Evolutionary conservation across 2,329 filamentous ascomycete genomes (phyloP).

Genomic region (Didymella exigua): DNA sequence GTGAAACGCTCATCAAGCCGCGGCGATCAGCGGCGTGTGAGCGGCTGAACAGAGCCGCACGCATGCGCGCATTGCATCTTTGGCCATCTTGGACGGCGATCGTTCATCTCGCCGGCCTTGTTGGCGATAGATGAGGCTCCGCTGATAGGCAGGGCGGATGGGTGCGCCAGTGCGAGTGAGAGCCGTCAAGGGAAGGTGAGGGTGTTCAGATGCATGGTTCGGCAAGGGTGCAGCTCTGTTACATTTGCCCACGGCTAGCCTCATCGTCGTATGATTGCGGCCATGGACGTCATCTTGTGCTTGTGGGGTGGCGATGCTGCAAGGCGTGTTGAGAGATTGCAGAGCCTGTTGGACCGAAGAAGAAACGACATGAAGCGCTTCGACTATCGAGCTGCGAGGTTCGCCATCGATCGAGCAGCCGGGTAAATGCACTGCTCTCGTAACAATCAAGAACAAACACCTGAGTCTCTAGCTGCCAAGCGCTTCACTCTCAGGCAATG

Average conservation of each 20-base stretch:
- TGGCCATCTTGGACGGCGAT: neutral
- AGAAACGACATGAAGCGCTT: neutral
- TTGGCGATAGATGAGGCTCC: slow-evolving; percentile 11
- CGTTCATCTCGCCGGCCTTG: neutral
- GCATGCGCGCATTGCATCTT: neutral
- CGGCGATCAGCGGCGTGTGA: slow-evolving; percentile 10
- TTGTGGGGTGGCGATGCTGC: neutral
- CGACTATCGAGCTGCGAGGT: neutral
- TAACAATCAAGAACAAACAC: too few species aligned
- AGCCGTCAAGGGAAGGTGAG: slow-evolving; percentile 15
- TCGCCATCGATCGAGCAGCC: neutral
- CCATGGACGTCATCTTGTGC: neutral
- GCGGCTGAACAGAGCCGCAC: neutral
- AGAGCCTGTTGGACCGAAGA: neutral
- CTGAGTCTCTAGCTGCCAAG: too few species aligned
- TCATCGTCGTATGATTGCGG: slow-evolving; percentile 4
- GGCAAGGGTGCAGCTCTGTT: slow-evolving; percentile 11
- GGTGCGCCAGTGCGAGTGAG: neutral
- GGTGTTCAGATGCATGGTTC: slow-evolving; percentile 7
- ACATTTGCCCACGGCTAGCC: neutral
- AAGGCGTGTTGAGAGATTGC: neutral
- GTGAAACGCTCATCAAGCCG: slow-evolving; percentile 14
- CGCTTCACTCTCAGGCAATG: neutral
- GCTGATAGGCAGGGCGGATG: slow-evolving; percentile 17
- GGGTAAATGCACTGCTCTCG: too few species aligned